These are phyloP conservation scores for Populus pruinosa DNA, from an alignment of 345 rosid genomes.

Conservation along the genomic window DNA sequence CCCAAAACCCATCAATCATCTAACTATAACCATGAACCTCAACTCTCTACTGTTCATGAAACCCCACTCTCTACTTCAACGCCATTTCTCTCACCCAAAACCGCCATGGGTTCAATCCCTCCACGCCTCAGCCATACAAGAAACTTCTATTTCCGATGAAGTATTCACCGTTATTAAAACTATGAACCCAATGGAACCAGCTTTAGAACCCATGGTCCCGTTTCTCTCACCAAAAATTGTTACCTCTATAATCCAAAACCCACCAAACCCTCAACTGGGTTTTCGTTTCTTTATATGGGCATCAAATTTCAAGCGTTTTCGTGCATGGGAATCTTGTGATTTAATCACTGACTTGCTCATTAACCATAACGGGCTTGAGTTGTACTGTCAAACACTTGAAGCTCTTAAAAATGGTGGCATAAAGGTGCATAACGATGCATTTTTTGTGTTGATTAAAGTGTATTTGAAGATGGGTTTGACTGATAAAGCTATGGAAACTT, in stretches of 20 bases:
- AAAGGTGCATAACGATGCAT: constrained; percentile 42
- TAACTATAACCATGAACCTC: background rate
- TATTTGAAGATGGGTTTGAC: constrained; percentile 50
- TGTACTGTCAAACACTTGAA: constrained; percentile 58
- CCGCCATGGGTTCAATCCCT: constrained; percentile 15
- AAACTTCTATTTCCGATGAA: constrained; percentile 38
- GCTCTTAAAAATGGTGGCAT: constrained; percentile 42
- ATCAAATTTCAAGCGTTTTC: constrained; percentile 45
- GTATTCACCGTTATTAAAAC: constrained; percentile 43
- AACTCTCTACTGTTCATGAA: constrained; percentile 4
- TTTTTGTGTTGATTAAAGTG: constrained; percentile 52
- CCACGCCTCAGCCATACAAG: constrained; percentile 13
- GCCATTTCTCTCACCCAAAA: constrained; percentile 8
- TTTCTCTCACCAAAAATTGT: constrained; percentile 44
- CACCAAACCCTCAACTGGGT: constrained; percentile 39
- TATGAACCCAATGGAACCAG: constrained; percentile 56
- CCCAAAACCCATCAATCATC: too few species aligned
- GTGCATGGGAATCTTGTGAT: constrained; percentile 28
- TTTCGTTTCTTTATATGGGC: constrained; percentile 89
- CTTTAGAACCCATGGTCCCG: constrained; percentile 55
- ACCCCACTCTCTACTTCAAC: constrained; percentile 2
- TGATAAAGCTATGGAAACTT: constrained; percentile 70
- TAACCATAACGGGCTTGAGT: constrained; percentile 42
- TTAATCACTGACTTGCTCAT: constrained; percentile 44
- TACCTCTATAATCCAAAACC: constrained; percentile 44